phyloP scores from a whole-genome alignment of 2,329 filamentous ascomycete genomes.

The Calonectria fujianensis region DNA sequence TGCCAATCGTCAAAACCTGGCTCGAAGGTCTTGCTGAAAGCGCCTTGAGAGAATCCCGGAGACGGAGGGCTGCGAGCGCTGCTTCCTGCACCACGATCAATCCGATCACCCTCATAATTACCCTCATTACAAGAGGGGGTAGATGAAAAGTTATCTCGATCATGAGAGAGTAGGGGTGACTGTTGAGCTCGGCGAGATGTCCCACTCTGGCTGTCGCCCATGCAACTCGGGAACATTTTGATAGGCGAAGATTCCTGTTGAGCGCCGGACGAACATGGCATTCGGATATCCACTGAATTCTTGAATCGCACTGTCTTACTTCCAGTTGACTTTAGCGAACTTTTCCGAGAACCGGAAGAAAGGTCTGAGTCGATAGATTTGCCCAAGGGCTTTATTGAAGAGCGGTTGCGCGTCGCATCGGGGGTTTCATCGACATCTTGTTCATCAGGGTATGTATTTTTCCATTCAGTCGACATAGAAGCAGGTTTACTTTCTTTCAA shows the following conservation, averaged over 20 bases:
- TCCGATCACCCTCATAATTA: neutral
- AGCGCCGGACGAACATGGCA: constrained; percentile 20
- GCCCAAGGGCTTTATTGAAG: constrained; percentile 31
- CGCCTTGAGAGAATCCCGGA: constrained; percentile 49
- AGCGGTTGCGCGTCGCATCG: neutral
- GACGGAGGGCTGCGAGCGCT: constrained; percentile 32
- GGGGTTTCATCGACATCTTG: constrained; percentile 2
- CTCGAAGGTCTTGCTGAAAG: constrained; percentile 51
- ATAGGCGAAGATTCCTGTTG: neutral
- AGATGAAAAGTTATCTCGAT: neutral
- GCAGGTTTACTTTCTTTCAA: neutral
- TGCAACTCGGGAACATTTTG: neutral
- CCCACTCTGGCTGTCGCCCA: neutral
- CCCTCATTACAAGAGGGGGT: neutral
- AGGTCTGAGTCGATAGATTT: constrained; percentile 46
- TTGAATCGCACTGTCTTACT: constrained; percentile 56
- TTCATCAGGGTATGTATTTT: neutral
- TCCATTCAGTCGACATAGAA: neutral
- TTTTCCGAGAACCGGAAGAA: constrained; percentile 46
- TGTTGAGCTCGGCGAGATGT: neutral
- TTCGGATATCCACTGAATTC: constrained; percentile 46
- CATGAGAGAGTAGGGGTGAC: constrained; percentile 5
- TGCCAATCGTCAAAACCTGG: constrained; percentile 35
- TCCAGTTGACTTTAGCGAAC: constrained; percentile 49
- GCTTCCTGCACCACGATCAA: neutral